Evolutionary conservation across 352 stramenopile species (phyloP), one percentile per base, ranked within the genome.

Genomic region (Phytophthora vignae): DNA sequence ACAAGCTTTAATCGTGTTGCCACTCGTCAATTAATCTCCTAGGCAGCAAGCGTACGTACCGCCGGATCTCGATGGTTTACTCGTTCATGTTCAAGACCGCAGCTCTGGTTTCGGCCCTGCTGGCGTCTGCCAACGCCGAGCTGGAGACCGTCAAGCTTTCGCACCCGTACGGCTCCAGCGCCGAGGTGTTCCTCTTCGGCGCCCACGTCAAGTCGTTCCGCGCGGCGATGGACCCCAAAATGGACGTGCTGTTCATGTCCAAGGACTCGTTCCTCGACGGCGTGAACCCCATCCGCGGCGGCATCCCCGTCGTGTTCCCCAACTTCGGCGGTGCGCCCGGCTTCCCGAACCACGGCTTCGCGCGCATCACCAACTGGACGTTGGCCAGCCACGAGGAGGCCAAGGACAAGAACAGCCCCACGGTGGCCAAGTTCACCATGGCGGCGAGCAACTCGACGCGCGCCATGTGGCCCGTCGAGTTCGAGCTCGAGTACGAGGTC

Each of bases 281-380:
- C 46, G 82, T 67, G 31, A 97, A 96, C 67, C 81, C 94, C 17
- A 93, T 98, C 59, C 81, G 92, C 12, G 93, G 94, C 40, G 93
- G 93, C 12, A 96, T 98, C 31, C 94, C 94, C 1, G 57, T 98
- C 2, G 90, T 97, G 14, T 98, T 98, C 75, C 94, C 94, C 22
- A 87, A 97, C 69, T 98, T 98, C 77, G 92, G 90, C 31, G 64
- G 50, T 17, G 71, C 74, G 0, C 48, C 59, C 2, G 75, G 64
- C 50, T 88, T 93, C 57, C 85, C 87, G 1, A 86, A 91, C 55
- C 93, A 98, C 76, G 94, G 93, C 19, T 98, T 98, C 77, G 83
- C 92, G 22, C 84, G 93, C 29, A 87, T 74, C 42, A 80, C 57
- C 36, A 76, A 77, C n/a, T 85, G 78, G 78, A 71, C 70, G 2